Evolutionary conservation across 768 basidiomycete genomes (phyloP), one percentile per base, ranked within the genome.

Genomic region (Lentinula sp.): DNA sequence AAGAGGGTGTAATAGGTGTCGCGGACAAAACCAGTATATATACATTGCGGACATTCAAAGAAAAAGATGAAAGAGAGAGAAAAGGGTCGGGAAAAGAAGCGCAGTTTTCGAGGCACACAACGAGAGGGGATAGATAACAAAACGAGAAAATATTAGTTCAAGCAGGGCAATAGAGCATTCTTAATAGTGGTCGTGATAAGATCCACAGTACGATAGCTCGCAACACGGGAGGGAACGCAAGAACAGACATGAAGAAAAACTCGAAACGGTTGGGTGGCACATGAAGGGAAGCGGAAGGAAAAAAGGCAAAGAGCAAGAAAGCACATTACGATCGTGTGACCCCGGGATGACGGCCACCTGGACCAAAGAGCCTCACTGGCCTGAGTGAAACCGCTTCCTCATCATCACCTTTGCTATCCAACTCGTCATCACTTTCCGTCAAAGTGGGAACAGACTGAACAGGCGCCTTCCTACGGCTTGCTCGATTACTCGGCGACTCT

Each of bases 21-120:
- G 57, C 57, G 18, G 28, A 59, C 57, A 59, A 59, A 59, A 15
- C 57, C 41, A 59, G 18, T 9, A 37, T 43, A 59, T 46, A 59
- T 36, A 59, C 32, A 59, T 35, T 8, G 49, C 42, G 23, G 23
- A 45, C 5, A 32, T 33, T 15, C 16, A 7, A 28, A 6, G 56
- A 7, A 45, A 41, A 28, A 28, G n/a, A 42, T 10, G 23, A 23
- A 41, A 18, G 37, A 59, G 15, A 49, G 36, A 20, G 37, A 45
- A 50, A 45, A 23, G 13, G 3, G 12, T 16, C 33, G 6, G 16
- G 42, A n/a, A 9, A 42, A 42, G 3, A 16, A 39, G 39, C 55
- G 10, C 16, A 8, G 9, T 15, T 28, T 54, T 5, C 13, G 46
- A 8, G 20, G 13, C 37, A 37, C 18, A 41, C 8, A 37, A 33